phyloP scores from a whole-genome alignment of 495 filamentous ascomycete genomes.

The Sordaria brevicollis region DNA sequence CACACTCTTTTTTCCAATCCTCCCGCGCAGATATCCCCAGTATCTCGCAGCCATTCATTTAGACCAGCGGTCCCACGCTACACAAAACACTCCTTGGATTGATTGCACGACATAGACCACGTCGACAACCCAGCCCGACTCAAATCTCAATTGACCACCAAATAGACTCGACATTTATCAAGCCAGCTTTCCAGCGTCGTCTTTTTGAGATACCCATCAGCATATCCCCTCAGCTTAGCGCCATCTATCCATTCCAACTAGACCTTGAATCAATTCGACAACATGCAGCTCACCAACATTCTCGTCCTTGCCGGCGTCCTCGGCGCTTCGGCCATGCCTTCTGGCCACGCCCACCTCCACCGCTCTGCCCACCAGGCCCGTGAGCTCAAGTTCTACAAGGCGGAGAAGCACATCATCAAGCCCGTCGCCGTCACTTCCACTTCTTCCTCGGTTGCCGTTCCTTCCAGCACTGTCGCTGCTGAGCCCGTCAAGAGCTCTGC shows the following conservation, averaged over 20 bases:
- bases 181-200: neutral
- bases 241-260: neutral
- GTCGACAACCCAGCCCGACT: neutral
- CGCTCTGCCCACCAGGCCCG: slow-evolving; percentile 15
- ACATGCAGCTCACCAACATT: slow-evolving; percentile 20
- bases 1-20: slow-evolving; percentile 16
- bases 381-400: slow-evolving; percentile 15
- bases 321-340: slow-evolving; percentile 19
- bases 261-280: slow-evolving; percentile 2
- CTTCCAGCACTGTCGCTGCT: neutral
- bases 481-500: neutral
- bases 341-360: slow-evolving; percentile 24
- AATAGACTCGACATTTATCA: neutral
- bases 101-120: slow-evolving; percentile 13
- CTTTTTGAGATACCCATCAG: neutral
- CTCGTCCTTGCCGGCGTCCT: slow-evolving; percentile 20
- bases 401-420: slow-evolving; percentile 7
- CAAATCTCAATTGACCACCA: neutral
- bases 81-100: slow-evolving; percentile 4
- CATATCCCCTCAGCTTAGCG: no score
- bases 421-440: neutral
- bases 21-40: slow-evolving; percentile 17
- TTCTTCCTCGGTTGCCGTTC: neutral
- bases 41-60: slow-evolving; percentile 26
- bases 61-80: slow-evolving; percentile 7